Percentiles rank a stretch among this genome's conserved stretches.
Evolutionary conservation across 768 basidiomycete genomes (phyloP).

Genomic region (Lactifluus echinatus): DNA sequence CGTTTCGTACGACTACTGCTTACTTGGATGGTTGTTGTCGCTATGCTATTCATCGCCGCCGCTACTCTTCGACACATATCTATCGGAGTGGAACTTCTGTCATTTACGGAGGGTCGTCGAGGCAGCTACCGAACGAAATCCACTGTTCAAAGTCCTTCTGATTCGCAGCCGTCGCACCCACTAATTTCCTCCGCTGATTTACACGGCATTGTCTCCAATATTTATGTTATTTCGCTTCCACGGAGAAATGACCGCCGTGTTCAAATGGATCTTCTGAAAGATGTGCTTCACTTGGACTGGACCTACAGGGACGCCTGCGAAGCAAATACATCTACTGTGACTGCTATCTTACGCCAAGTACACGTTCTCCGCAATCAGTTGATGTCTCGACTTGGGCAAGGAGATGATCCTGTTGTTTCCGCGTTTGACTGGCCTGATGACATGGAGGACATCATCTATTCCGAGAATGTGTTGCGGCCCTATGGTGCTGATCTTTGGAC

Average conservation of each 20-base stretch:
- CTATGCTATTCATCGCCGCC: background rate
- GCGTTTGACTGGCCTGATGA: conserved; percentile 23
- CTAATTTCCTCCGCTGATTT: background rate
- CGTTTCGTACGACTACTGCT: background rate
- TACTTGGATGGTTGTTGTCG: background rate
- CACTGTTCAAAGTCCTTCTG: background rate
- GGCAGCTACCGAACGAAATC: background rate
- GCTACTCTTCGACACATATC: background rate
- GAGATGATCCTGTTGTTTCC: conserved; percentile 13
- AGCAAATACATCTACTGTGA: conserved; percentile 32
- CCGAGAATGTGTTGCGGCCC: conserved; percentile 4
- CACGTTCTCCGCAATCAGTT: conserved; percentile 25
- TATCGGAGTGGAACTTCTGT: background rate
- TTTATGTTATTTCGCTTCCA: conserved; percentile 56
- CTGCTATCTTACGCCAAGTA: conserved; percentile 38
- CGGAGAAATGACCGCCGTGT: conserved; percentile 44
- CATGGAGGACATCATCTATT: conserved; percentile 8
- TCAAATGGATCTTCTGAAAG: conserved; percentile 49
- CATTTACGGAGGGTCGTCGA: background rate
- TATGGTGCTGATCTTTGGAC: conserved; percentile 22
- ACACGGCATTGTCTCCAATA: conserved; percentile 34
- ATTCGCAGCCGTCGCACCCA: background rate
- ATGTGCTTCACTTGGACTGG: conserved; percentile 42
- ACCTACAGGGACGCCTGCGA: conserved; percentile 44
- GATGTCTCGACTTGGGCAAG: conserved; percentile 34